Evolutionary conservation across 73 alveolate species (phyloP).

Genomic region (Paramecium pentaurelia): DNA sequence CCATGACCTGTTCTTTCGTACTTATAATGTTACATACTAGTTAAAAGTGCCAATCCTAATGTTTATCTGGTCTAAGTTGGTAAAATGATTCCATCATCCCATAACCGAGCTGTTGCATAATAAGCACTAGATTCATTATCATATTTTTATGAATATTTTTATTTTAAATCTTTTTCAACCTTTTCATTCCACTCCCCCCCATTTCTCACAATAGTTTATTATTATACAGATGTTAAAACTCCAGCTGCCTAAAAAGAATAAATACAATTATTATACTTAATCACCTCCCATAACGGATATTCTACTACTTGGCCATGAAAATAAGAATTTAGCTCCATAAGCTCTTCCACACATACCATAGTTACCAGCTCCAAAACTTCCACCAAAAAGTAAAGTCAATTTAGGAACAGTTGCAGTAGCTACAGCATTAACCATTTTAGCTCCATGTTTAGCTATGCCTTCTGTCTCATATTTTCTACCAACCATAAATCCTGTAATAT

Average conservation of each 20-base stretch:
- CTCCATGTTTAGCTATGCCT: conserved; percentile 97
- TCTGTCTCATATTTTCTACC: conserved; percentile 88
- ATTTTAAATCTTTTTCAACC: conserved; percentile 60
- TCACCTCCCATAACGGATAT: conserved; percentile 98
- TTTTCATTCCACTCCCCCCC: conserved; percentile 67
- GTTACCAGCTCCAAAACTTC: conserved; percentile 96
- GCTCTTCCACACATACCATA: conserved; percentile 99
- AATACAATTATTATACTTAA: conserved; percentile 53
- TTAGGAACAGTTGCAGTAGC: conserved; percentile 93
- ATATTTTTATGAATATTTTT: conserved; percentile 61
- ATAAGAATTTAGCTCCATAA: conserved; percentile 88
- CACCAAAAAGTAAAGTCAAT: conserved; percentile 84
- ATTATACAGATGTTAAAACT: conserved; percentile 58
- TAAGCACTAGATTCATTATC: conserved; percentile 84
- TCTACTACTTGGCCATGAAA: conserved; percentile 88
- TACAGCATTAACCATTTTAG: conserved; percentile 95
- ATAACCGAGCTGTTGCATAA: conserved; percentile 87
- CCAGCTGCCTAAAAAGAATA: conserved; percentile 48
- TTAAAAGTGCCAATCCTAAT: conserved; percentile 67
- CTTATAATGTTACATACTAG: conserved; percentile 3
- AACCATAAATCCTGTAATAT: conserved; percentile 97
- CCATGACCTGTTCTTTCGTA: conserved; percentile 1
- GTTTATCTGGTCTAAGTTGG: conserved; percentile 78
- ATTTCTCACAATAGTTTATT: conserved; percentile 60
- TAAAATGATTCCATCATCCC: conserved; percentile 96